Evolutionary conservation across 2,329 filamentous ascomycete genomes (phyloP), one percentile per base, ranked within the genome.

Genomic region (Alternaria solani): DNA sequence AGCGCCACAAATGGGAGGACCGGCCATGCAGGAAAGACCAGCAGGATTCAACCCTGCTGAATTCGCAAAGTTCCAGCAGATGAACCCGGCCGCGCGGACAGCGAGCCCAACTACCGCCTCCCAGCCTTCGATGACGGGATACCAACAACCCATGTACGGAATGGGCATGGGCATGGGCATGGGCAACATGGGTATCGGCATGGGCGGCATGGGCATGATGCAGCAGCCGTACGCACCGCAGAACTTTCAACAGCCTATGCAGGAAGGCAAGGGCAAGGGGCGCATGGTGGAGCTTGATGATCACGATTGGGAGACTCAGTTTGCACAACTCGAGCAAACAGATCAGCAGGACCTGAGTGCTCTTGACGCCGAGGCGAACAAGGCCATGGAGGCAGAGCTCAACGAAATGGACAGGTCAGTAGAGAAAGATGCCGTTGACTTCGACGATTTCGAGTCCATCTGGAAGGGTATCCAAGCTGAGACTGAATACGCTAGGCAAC

Each of bases 281-380:
- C 82, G 86, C 36, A 87, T 98, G 81, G 90, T 98, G 12, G 95
- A 98, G 81, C 86, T 98, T 25, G 93, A 97, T 76, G 94, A 99
- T 70, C 79, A 90, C 73, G 91, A 96, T 75, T 98, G 95, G 95
- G 94, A 98, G 80, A 92, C 93, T 71, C 93, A 98, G 78, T 99
- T 99, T 78, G 91, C 93, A 58, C 88, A 95, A 79, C 89, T 97
- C 76, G 92, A 94, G 76, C 81, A 90, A 64, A 84, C 89, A 62
- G 86, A 89, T 73, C 79, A 84, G 63, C 78, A 79, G 28, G 66
- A 81, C 70, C 75, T 81, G 55, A 78, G 84, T 57, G 77, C 83
- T 56, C 78, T 86, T 58, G 87, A 89, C 63, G 82, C 81, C 36
- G 83, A 89, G 73, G 91, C 91, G 54, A 90, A 92, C 63, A 85